Percentiles rank a stretch among this genome's conserved stretches.
phyloP scores from a whole-genome alignment of 768 basidiomycete genomes.

The Suillus hirtellus region DNA sequence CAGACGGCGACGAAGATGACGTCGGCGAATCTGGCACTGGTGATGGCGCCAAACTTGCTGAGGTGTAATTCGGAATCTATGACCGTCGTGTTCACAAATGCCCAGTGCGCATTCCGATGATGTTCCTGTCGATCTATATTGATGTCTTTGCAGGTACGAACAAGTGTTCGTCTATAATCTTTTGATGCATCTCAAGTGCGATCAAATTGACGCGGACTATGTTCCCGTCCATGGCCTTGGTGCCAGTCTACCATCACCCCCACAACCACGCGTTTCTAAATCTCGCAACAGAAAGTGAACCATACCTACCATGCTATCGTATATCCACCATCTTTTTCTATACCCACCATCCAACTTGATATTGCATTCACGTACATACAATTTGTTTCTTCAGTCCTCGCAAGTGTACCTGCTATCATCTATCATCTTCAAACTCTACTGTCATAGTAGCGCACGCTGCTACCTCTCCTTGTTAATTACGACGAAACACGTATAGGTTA shows the following conservation, averaged over 20 bases:
- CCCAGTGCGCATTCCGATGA: constrained; percentile 60
- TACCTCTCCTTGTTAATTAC: constrained; percentile 4
- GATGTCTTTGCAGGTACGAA: constrained; percentile 62
- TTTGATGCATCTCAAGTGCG: constrained; percentile 74
- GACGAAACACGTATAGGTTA: constrained; percentile 7
- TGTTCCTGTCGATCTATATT: not conserved
- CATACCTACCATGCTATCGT: not conserved
- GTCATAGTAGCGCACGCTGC: not conserved
- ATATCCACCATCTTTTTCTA: constrained; percentile 8
- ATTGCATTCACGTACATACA: constrained; percentile 5
- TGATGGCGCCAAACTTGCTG: constrained; percentile 90
- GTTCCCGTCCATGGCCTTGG: constrained; percentile 78
- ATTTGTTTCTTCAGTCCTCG: not conserved
- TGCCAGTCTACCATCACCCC: constrained; percentile 50
- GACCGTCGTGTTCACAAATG: constrained; percentile 87
- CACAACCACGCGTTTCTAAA: constrained; percentile 50
- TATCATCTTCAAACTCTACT: constrained; percentile 3
- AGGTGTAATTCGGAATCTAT: constrained; percentile 87
- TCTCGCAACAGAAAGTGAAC: constrained; percentile 51
- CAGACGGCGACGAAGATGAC: constrained; percentile 86
- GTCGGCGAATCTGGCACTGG: constrained; percentile 80
- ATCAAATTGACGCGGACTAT: constrained; percentile 75
- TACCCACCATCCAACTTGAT: constrained; percentile 5
- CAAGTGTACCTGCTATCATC: constrained; percentile 10
- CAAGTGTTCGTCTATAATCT: constrained; percentile 87